Base-by-base conservation (phyloP, 306 rosid species). In the Dalbergia oliveri region DNA sequence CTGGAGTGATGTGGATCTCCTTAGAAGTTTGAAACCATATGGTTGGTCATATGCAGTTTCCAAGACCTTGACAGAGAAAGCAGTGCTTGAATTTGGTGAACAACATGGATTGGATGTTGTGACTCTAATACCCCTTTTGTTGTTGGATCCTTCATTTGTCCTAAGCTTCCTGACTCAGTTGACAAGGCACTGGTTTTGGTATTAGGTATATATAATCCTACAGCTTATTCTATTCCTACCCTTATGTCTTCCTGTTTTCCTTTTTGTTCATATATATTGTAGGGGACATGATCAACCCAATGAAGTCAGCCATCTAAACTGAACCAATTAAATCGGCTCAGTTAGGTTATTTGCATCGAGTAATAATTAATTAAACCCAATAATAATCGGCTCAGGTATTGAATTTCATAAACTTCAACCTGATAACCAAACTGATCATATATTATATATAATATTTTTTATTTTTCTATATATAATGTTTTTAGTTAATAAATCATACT, bases 131-230 rank as follows among this genome's bases (percentile, higher is more conserved):
- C 90, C 87, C 53, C 92, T 53, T 64, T 82, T 45, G 87, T 92
- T 69, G 82, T 86, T 66, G 93, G 97, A 9, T 68, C 84, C 14
- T 92, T 86, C 68, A 63, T 92, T 66, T 92, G 88, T 75, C 88
- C 85, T 10, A 77, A 78, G 50, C 60, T 92, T 23, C 93, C 97
- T 1, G 58, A 66, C 53, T 90, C 97, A 0, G 26, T 93, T 43
- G 84, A 63, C 4, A 9, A 14, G 49, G 45, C 78, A 3, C 39
- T 89, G 60, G 15, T 77, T 83, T 65, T 88, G 89, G 26, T 86
- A 4, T 47, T 82, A 0, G 93, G 89, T 91, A 82, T 1, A 41
- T 6, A 41, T 41, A 18, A 50, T 34, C 9, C 12, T 31, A 15
- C 67, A 63, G 11, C 61, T 62, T 64, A 5, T 56, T 39, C 58